Evolutionary conservation across 139 green algal genomes (phyloP), one percentile per base, ranked within the genome.

Genomic region (Chlamydomonas incerta): DNA sequence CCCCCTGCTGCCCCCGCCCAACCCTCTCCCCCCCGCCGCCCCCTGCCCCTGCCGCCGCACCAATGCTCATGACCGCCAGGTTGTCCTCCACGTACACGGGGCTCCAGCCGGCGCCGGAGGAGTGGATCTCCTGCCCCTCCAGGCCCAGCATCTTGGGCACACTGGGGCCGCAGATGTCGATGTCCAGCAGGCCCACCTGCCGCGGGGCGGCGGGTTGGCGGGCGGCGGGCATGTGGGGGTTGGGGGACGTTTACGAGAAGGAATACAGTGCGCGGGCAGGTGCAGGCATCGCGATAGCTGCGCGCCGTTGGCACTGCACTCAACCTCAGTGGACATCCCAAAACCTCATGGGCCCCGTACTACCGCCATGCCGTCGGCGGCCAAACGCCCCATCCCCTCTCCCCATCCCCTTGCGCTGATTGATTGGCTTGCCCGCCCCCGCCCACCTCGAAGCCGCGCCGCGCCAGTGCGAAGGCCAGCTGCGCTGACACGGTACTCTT

Each of bases 51-150:
- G 9, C 34, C 52, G 28, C 55, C 10, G 26, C 82, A 95, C 93
- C 97, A 73, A 99, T 99, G 70, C 95, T 98, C 98, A 99, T 99
- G 74, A 99, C 97, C 0, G 92, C 95, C 72, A 99, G 93, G 91
- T 98, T 97, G 58, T 99, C 97, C 83, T 98, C 91, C 33, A 98
- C 93, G 72, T 98, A 98, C 55, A 99, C 96, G 4, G 96, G 96
- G 18, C 92, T 96, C 96, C 96, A 98, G 55, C 96, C 96, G 26
- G 72, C 58, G 69, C 88, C 93, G 63, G 91, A 96, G 75, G 96
- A 92, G 93, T 99, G 98, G 66, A 99, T 72, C 90, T 93, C 82
- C 86, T 98, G 88, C 0, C 96, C 96, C 86, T 98, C 96, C 63
- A 99, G 89, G 13, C 96, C 98, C 66, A 98, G 87, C 96, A 99